These are phyloP conservation scores for Aspergillus nidulans DNA, from an alignment of 495 filamentous ascomycete species.

Conservation along the genomic window DNA sequence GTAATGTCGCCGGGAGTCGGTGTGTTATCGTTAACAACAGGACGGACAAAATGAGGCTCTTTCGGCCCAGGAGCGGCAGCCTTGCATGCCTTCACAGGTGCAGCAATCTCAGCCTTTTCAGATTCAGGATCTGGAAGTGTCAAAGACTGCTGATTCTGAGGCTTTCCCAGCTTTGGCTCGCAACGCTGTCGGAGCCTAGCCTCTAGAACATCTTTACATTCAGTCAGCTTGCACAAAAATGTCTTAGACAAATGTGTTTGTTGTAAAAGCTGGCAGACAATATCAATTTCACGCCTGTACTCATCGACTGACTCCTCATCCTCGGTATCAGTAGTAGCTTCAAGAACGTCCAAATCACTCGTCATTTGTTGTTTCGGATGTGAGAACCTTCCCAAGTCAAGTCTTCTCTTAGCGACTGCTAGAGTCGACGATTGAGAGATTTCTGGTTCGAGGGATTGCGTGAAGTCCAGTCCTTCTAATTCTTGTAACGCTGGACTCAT, in stretches of 20 bases:
- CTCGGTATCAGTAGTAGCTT: background rate
- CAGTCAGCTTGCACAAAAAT: slow-evolving; percentile 5
- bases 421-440: background rate
- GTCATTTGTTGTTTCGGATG: background rate
- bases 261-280: slow-evolving; percentile 15
- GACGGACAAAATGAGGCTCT: too few species aligned
- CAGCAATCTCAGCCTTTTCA: background rate
- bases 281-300: slow-evolving; percentile 11
- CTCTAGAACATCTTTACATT: slow-evolving; percentile 14
- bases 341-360: background rate
- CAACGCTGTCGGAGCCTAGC: background rate
- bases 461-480: slow-evolving; percentile 20
- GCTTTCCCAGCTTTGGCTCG: background rate
- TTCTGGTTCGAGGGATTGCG: background rate
- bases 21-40: background rate
- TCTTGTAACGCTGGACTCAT: slow-evolving; percentile 17
- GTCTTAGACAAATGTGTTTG: slow-evolving; percentile 7
- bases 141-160: background rate
- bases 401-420: background rate
- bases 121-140: background rate
- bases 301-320: background rate
- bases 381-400: background rate
- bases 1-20: background rate
- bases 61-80: too few species aligned
- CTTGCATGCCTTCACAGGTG: background rate